Evolutionary conservation across 2,329 filamentous ascomycete species (phyloP).

Genomic region (Sporothrix pseudoabietina): DNA sequence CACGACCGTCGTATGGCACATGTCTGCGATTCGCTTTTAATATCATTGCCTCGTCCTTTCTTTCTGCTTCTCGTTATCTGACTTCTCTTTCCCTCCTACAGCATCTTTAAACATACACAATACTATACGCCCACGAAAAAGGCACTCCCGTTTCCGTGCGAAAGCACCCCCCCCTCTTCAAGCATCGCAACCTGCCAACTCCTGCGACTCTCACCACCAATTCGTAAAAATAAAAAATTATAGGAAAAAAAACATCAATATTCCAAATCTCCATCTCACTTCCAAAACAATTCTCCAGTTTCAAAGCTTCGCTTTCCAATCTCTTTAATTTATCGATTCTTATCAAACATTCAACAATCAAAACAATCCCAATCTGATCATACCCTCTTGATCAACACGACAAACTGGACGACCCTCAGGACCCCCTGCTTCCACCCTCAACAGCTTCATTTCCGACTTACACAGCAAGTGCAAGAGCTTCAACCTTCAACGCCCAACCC

Average conservation of each 20-base stretch:
- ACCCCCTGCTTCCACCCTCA: neutral
- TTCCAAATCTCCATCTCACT: neutral
- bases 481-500: neutral
- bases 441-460: neutral
- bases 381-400: neutral
- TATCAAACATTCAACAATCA: neutral
- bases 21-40: constrained; percentile 12
- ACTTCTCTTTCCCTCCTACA: neutral
- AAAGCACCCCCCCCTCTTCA: constrained; percentile 18
- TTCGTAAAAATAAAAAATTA: neutral
- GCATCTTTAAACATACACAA: constrained; percentile 10
- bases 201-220: neutral
- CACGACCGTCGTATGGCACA: neutral
- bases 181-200: constrained; percentile 21
- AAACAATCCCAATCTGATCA: neutral
- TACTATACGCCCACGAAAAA: constrained; percentile 15
- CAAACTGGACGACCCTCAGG: neutral
- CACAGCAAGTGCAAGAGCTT: neutral
- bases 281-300: neutral
- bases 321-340: neutral
- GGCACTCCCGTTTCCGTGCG: constrained; percentile 22
- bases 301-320: neutral
- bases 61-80: constrained; percentile 15
- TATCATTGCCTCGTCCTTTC: constrained; percentile 15
- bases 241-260: constrained; percentile 1